Conservation (phyloP, 1,284 basidiomycete species). For the Fistulina hepatica region DNA sequence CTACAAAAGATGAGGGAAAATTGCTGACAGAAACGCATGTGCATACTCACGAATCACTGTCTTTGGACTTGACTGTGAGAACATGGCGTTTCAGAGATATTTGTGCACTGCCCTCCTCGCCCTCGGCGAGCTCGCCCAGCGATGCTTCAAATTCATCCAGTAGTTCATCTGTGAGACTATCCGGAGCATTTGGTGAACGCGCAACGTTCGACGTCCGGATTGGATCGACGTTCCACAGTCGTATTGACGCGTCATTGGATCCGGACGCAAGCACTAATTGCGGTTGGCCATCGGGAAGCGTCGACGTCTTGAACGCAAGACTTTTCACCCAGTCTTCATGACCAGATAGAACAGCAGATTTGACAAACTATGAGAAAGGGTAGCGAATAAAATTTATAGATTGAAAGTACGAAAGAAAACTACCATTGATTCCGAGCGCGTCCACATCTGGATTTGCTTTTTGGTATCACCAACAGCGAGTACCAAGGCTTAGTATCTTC, state of each 20-base stretch:
- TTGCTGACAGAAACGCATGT: conserved; percentile 1
- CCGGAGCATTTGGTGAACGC: conserved; percentile 15
- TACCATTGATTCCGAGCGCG: conserved; percentile 49
- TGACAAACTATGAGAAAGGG: conserved; percentile 37
- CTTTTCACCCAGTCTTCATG: conserved; percentile 92
- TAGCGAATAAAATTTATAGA: conserved; percentile 2
- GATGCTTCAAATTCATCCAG: conserved; percentile 83
- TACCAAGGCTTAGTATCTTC: conserved; percentile 40
- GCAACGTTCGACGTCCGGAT: too few species aligned
- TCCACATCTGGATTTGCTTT: conserved; percentile 65
- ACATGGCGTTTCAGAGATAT: conserved; percentile 80
- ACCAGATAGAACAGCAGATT: conserved; percentile 58
- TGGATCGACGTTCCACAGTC: conserved; percentile 73
- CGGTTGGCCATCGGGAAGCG: too few species aligned
- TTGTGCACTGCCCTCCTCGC: conserved; percentile 63
- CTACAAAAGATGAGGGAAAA: conserved; percentile 24
- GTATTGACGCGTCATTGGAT: conserved; percentile 85
- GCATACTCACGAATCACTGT: conserved; percentile 38
- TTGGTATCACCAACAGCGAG: conserved; percentile 76
- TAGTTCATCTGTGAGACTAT: conserved; percentile 51
- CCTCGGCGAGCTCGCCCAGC: conserved; percentile 55
- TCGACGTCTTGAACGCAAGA: conserved; percentile 48
- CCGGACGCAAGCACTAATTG: conserved; percentile 82
- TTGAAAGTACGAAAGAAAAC: conserved; percentile 11
- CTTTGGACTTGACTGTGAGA: conserved; percentile 46